phyloP scores from a whole-genome alignment of 1,284 basidiomycete species.

The Ganoderma leucocontextum region DNA sequence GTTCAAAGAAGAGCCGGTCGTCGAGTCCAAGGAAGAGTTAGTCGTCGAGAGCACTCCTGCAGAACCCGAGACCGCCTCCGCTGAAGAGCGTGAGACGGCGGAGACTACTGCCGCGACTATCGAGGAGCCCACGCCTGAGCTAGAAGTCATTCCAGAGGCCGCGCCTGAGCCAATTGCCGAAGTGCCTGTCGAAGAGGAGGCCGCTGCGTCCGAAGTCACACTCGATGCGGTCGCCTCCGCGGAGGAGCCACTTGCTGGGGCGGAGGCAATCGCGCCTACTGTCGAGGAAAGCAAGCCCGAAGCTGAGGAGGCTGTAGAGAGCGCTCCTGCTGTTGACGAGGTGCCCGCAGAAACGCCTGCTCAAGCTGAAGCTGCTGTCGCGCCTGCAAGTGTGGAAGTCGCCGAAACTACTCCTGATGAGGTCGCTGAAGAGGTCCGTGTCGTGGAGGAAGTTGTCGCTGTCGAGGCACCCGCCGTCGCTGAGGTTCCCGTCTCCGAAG shows the following conservation, averaged over 20 bases:
- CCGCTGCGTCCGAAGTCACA: neutral
- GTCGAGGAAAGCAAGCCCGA: constrained; percentile 3
- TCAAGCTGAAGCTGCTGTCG: neutral
- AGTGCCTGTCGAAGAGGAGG: neutral
- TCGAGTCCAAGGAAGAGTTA: neutral
- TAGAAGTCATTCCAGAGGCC: constrained; percentile 2
- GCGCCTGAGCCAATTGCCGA: neutral
- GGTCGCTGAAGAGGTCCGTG: constrained; percentile 15
- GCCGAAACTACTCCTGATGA: neutral
- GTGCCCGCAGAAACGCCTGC: constrained; percentile 12
- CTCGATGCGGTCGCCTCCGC: constrained; percentile 6
- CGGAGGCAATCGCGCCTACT: constrained; percentile 3
- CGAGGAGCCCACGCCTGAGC: constrained; percentile 2
- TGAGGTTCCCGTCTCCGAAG: neutral
- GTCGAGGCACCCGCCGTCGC: neutral
- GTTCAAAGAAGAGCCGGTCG: neutral
- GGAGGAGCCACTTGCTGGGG: constrained; percentile 6
- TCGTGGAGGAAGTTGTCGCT: neutral
- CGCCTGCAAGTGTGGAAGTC: neutral
- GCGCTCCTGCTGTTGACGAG: constrained; percentile 16
- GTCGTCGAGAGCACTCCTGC: neutral
- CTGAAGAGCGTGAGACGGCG: neutral
- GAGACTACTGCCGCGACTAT: neutral
- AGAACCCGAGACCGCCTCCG: constrained; percentile 3
- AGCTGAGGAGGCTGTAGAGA: constrained; percentile 14